phyloP scores from a whole-genome alignment of 495 filamentous ascomycete genomes.

The Penicillium subrubescens region DNA sequence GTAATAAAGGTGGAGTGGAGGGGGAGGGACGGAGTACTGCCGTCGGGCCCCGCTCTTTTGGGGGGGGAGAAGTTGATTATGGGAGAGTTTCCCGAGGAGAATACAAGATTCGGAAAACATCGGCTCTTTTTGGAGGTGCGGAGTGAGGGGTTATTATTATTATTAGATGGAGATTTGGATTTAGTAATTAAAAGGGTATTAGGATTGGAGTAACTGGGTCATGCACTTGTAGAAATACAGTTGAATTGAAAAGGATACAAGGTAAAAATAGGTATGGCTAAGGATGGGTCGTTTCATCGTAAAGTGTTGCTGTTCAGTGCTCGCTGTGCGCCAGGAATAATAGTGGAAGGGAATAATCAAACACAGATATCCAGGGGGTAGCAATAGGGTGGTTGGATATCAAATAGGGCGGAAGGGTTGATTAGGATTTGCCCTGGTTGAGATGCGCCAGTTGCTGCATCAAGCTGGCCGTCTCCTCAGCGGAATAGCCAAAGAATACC shows the following conservation, averaged over 20 bases:
- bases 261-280: not conserved
- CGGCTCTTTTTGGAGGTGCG: not conserved
- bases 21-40: slow-evolving; percentile 12
- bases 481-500: slow-evolving; percentile 84
- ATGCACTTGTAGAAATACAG: slow-evolving; percentile 5
- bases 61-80: slow-evolving; percentile 4
- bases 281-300: slow-evolving; percentile 24
- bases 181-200: not conserved
- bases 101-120: not conserved
- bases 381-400: not conserved
- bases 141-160: not conserved
- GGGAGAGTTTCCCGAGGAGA: slow-evolving; percentile 35
- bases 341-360: not conserved
- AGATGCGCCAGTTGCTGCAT: slow-evolving; percentile 55
- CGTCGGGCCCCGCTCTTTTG: slow-evolving; percentile 19
- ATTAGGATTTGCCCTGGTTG: slow-evolving; percentile 7
- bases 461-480: slow-evolving; percentile 73
- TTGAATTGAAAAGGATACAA: not conserved
- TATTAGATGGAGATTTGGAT: not conserved
- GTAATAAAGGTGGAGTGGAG: not conserved
- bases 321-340: slow-evolving; percentile 13
- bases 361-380: not conserved
- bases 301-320: not conserved
- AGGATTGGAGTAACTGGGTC: not conserved
- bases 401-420: not conserved